Percentiles rank a stretch among this genome's conserved stretches.
These are phyloP conservation scores for Iberis amara DNA, from an alignment of 441 rosid genomes.

Conservation along the genomic window DNA sequence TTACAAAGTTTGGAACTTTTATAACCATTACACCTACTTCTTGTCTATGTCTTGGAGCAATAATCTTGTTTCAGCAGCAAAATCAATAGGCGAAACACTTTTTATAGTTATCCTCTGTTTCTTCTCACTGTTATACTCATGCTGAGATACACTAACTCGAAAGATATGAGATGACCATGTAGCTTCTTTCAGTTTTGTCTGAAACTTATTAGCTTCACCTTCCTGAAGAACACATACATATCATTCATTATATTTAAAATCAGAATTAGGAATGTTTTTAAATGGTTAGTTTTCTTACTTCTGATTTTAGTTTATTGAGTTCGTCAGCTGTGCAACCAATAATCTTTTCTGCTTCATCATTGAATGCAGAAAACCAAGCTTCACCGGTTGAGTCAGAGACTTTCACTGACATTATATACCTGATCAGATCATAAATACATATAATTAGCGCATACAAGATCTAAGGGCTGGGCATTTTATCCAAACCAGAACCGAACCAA, in stretches of 20 bases:
- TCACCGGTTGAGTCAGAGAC: slow-evolving; percentile 77
- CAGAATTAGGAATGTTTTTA: not conserved
- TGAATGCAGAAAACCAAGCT: slow-evolving; percentile 71
- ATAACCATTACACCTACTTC: no score
- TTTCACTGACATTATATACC: slow-evolving; percentile 72
- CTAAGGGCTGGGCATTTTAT: no score
- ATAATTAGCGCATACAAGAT: not conserved
- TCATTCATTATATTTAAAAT: no score
- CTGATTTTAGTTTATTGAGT: slow-evolving; percentile 59
- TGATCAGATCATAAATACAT: slow-evolving; percentile 15
- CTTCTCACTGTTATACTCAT: slow-evolving; percentile 64
- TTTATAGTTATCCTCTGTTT: slow-evolving; percentile 62
- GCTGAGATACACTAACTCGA: slow-evolving; percentile 50
- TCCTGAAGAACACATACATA: slow-evolving; percentile 33
- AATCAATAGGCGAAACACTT: slow-evolving; percentile 53
- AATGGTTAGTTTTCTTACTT: slow-evolving; percentile 29
- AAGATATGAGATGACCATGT: slow-evolving; percentile 75
- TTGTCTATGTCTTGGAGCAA: slow-evolving; percentile 71
- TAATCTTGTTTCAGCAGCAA: slow-evolving; percentile 59
- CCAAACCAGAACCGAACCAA: no score
- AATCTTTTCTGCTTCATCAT: slow-evolving; percentile 69
- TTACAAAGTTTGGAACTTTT: no score
- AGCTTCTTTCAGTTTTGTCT: slow-evolving; percentile 51
- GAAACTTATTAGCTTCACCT: slow-evolving; percentile 40
- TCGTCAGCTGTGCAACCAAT: slow-evolving; percentile 85